Conservation (phyloP, 2,329 filamentous ascomycete genomes). For the Chrysoporthe cubensis region DNA sequence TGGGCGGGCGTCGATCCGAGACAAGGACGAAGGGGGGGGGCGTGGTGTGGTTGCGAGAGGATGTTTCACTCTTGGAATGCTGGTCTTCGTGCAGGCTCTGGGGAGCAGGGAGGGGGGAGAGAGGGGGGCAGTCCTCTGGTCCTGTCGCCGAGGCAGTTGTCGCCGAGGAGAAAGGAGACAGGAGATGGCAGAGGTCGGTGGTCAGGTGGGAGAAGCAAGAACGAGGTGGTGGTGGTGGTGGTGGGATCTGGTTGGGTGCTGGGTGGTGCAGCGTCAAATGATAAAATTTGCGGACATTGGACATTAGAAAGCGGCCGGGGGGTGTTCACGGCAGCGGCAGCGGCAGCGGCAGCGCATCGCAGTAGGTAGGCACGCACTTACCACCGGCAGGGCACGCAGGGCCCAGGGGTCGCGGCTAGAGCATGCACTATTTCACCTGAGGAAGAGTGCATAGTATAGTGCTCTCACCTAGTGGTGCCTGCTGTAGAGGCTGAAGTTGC, state of each 20-base stretch:
- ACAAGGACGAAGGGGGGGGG: neutral
- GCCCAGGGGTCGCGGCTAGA: neutral
- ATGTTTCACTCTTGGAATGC: conserved; percentile 1
- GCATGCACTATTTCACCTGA: no score
- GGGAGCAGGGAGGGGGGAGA: no score
- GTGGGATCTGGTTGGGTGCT: neutral
- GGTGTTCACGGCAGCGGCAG: neutral
- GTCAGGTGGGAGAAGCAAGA: neutral
- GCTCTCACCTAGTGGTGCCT: no score
- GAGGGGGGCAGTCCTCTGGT: no score
- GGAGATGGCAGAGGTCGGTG: neutral
- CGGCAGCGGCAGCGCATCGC: no score
- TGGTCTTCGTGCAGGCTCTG: neutral
- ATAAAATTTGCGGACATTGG: conserved; percentile 24
- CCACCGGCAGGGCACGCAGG: no score
- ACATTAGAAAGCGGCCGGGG: conserved; percentile 13
- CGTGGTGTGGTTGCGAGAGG: neutral
- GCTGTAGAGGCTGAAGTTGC: no score
- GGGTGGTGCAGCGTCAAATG: conserved; percentile 8
- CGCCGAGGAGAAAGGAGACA: neutral
- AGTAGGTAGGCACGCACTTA: no score
- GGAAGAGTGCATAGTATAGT: no score
- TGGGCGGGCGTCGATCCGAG: conserved; percentile 27
- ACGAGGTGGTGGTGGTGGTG: neutral
- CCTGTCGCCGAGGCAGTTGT: neutral